Base-by-base conservation (phyloP, 805 yeast genomes). In the Metschnikowia anglica region DNA sequence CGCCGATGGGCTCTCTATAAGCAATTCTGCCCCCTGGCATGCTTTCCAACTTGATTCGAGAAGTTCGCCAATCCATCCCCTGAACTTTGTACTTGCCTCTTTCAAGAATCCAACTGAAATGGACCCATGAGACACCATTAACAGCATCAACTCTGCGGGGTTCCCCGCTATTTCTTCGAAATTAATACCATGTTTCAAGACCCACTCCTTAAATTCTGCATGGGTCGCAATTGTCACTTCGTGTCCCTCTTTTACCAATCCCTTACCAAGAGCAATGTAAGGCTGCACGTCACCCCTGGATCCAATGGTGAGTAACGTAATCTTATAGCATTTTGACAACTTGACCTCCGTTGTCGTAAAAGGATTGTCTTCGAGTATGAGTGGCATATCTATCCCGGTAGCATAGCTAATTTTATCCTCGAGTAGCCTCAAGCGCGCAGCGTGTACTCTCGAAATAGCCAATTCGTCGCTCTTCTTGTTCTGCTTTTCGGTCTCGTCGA, bases 271-370 rank as follows among this genome's bases (percentile, higher is more conserved):
- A 0, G 97, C 91, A 51, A 91, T 85, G 60, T 89, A 91, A 0
- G 98, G 98, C 63, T 91, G 98, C 5, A 91, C 97, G 63, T 91
- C 98, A 25, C 98, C 98, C 45, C 98, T 74, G 0, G 97, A 88
- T 0, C 98, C 98, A 54, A 91, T 91, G 0, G 97, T 91, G 44
- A 91, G 63, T 36, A 88, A 66, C 0, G 85, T 82, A 55, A 90
- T 76, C 21, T 73, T 75, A 53, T 74, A 76, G 2, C 79, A 63
- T 38, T 77, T 72, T 1, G 71, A 58, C 0, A 95, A 85, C 43
- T 68, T 72, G 24, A 79, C 65, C 34, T 65, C 74, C 0, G 79
- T 76, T 35, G 73, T 69, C 45, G 70, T 61, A 46, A 71, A 67
- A 0, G 87, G 86, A 36, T 79, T 77, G 37, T 81, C 85, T 53